phyloP scores from a whole-genome alignment of 306 rosid genomes.

The Lablab purpureus region DNA sequence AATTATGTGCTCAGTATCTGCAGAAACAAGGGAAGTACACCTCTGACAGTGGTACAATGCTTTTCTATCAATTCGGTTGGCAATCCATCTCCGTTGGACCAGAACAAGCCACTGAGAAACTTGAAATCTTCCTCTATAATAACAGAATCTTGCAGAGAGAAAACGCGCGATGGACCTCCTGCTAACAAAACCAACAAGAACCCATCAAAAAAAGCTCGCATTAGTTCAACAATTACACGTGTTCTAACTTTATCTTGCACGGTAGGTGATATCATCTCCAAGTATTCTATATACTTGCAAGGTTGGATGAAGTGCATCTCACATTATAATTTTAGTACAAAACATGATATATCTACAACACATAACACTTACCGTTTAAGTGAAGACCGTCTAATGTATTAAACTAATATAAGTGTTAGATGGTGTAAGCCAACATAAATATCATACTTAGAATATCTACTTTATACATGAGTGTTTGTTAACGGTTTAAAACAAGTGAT shows the following conservation, averaged over 20 bases:
- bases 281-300: too few species aligned
- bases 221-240: slow-evolving; percentile 78
- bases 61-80: slow-evolving; percentile 79
- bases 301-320: too few species aligned
- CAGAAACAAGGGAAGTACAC: slow-evolving; percentile 63
- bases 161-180: slow-evolving; percentile 90
- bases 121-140: slow-evolving; percentile 86
- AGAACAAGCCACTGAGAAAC: slow-evolving; percentile 80
- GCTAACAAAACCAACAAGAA: slow-evolving; percentile 83
- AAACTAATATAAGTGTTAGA: too few species aligned
- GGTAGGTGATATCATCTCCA: slow-evolving; percentile 86
- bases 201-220: slow-evolving; percentile 92
- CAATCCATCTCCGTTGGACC: slow-evolving; percentile 97
- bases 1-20: slow-evolving; percentile 63
- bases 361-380: too few species aligned
- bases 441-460: too few species aligned
- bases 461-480: too few species aligned
- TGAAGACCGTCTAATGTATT: too few species aligned
- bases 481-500: too few species aligned
- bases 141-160: slow-evolving; percentile 68
- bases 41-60: slow-evolving; percentile 60
- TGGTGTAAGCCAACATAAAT: too few species aligned
- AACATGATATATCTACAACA: too few species aligned
- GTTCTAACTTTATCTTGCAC: slow-evolving; percentile 91
- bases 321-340: too few species aligned